Percentiles rank a stretch among this genome's conserved stretches.
These are phyloP conservation scores for Cyberlindnera euphorbiae DNA, from an alignment of 805 yeast species.

Conservation along the genomic window DNA sequence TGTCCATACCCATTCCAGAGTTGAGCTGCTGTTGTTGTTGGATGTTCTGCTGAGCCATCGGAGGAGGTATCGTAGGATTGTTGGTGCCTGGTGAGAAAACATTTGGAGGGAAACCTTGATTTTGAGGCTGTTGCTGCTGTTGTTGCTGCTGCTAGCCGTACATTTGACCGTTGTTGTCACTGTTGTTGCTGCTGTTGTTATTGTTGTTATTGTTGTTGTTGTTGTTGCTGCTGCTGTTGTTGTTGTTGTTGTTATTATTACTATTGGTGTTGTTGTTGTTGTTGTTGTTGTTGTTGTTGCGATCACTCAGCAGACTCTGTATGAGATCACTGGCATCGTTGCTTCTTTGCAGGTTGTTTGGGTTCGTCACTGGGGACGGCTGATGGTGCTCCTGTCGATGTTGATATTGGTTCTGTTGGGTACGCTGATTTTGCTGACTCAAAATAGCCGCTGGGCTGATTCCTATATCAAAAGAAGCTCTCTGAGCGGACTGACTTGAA, in stretches of 20 bases:
- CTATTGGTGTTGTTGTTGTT: no score
- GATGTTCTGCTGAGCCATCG: constrained; percentile 13
- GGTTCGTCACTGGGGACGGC: constrained; percentile 22
- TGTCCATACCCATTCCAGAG: constrained; percentile 27
- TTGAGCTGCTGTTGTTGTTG: constrained; percentile 1
- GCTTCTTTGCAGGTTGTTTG: constrained; percentile 20
- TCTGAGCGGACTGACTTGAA: constrained; percentile 3
- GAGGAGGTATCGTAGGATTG: constrained; percentile 21
- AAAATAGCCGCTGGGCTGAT: constrained; percentile 22
- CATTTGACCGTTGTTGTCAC: neutral
- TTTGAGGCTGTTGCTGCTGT: constrained; percentile 17
- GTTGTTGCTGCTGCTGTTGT: constrained; percentile 13
- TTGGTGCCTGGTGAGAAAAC: constrained; percentile 23
- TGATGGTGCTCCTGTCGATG: constrained; percentile 13
- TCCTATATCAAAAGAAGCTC: constrained; percentile 17
- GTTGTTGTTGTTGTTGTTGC: constrained; percentile 25
- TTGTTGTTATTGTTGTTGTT: no score
- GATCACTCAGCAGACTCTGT: constrained; percentile 26
- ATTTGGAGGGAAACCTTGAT: constrained; percentile 24
- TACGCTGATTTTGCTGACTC: no score
- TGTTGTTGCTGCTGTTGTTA: constrained; percentile 15
- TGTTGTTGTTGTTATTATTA: neutral
- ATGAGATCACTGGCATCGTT: constrained; percentile 20
- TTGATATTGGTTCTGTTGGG: constrained; percentile 12
- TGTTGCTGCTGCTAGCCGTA: no score